Evolutionary conservation across 1,284 basidiomycete genomes (phyloP).

Genomic region (Tremellales sp.): DNA sequence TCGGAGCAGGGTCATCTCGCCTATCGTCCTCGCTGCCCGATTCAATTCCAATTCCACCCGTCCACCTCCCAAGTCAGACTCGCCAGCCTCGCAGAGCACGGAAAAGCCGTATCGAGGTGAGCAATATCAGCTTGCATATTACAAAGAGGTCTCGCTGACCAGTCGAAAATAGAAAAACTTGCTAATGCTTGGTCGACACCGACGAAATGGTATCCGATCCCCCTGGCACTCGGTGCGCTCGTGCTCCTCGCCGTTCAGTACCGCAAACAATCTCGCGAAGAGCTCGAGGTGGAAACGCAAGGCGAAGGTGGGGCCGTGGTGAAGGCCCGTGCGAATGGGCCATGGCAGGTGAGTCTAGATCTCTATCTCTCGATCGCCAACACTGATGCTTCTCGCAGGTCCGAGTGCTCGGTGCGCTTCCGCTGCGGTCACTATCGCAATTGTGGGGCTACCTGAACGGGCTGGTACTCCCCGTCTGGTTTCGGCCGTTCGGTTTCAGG

Average conservation of each 20-base stretch:
- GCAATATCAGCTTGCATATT: background rate
- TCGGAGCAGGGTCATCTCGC: no score
- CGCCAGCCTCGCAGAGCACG: background rate
- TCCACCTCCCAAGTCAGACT: background rate
- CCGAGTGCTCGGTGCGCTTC: constrained; percentile 90
- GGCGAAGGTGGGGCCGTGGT: constrained; percentile 67
- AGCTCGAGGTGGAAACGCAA: constrained; percentile 42
- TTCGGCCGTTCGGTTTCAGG: constrained; percentile 80
- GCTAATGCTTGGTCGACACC: constrained; percentile 81
- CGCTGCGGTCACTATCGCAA: constrained; percentile 87
- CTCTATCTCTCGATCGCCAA: background rate
- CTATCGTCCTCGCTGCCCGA: background rate
- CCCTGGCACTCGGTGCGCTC: constrained; percentile 83
- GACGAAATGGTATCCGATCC: constrained; percentile 93
- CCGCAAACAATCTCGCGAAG: constrained; percentile 34
- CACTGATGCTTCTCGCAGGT: constrained; percentile 56
- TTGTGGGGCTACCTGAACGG: constrained; percentile 95
- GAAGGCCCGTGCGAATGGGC: constrained; percentile 61
- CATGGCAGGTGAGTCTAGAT: constrained; percentile 76
- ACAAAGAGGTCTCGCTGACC: no score
- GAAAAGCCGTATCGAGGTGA: background rate
- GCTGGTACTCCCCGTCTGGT: constrained; percentile 88
- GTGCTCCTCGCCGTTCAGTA: constrained; percentile 80
- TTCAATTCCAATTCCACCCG: background rate
- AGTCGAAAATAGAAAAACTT: constrained; percentile 39